A percentile compares a stretch with the other conserved stretches of the same genome.
These are phyloP conservation scores for Eucalyptus brandiana DNA, from an alignment of 345 rosid species.

Conservation along the genomic window DNA sequence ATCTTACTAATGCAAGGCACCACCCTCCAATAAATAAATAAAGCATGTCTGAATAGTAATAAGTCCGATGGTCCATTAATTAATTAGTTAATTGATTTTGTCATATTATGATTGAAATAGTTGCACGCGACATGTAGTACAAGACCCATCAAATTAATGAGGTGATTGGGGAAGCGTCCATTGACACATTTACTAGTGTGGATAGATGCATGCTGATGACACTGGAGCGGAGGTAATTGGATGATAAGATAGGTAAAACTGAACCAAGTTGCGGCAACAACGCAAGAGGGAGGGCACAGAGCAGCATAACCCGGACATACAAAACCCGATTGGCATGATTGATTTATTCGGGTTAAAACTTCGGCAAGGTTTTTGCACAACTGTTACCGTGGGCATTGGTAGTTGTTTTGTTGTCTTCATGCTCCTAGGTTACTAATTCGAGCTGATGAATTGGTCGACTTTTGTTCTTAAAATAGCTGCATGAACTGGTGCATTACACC, in stretches of 20 bases:
- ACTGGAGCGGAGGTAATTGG: neutral
- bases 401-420: neutral
- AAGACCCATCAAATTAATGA: neutral
- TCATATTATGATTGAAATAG: neutral
- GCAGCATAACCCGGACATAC: neutral
- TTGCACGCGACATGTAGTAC: neutral
- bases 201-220: neutral
- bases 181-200: neutral
- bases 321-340: neutral
- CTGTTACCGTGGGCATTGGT: neutral
- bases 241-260: neutral
- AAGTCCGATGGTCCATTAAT: too few species aligned
- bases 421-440: neutral
- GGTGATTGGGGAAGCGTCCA: neutral
- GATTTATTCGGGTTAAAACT: neutral
- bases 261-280: neutral
- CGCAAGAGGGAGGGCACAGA: neutral
- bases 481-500: too few species aligned
- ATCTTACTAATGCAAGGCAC: neutral
- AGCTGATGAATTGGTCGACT: neutral
- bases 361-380: neutral
- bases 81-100: neutral
- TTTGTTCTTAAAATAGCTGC: too few species aligned
- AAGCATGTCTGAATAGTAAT: neutral
- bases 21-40: neutral